Base-by-base conservation (phyloP, 2,329 filamentous ascomycete species). In the Microsporum ferrugineum region DNA sequence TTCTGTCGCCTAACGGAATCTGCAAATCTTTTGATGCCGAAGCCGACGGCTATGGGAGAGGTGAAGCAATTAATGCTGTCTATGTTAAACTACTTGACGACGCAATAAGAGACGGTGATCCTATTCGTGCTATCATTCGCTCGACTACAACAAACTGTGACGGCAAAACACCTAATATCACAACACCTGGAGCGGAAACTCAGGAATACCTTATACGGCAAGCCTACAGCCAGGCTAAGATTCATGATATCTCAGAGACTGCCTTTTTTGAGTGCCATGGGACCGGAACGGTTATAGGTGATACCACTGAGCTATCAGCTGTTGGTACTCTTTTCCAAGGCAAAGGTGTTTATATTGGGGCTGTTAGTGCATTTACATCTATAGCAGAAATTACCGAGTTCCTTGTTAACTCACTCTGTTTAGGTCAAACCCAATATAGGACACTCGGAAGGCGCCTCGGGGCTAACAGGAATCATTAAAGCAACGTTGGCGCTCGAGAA, bases 141-240 rank as follows among this genome's bases (percentile, higher is more conserved):
- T 71, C 66, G 0, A 73, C 69, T 39, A 72, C 70, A 5, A 63
- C 70, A 7, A 78, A 76, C 63, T 70, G 74, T 60, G 75, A 79
- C 63, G 78, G 78, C 2, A 67, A 67, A 33, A 49, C 45, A 5
- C 45, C 45, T 12, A 73, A 73, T 5, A 63, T 67, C 27, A 65
- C 66, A 2, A 39, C 51, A 2, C 66, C 66, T n/a, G 65, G 55
- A 49, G 34, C 39, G 5, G 58, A 64, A 4, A 65, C 64, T 27
- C 66, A 67, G 60, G 57, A 55, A 56, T 27, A 59, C 0, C 66
- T 81, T 61, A 84, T 81, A 61, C 70, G 68, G 7, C 67, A 71
- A 7, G 78, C 77, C 0, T 82, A 82, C 64, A 61, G 59, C 5
- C 63, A 86, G 55, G 82, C 88, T 51, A 86, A 88, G 47, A 86